A percentile compares a stretch with the other conserved stretches of the same genome.
phyloP scores from a whole-genome alignment of 192 early-diverging fungal species.

The Umbelopsis ramanniana region DNA sequence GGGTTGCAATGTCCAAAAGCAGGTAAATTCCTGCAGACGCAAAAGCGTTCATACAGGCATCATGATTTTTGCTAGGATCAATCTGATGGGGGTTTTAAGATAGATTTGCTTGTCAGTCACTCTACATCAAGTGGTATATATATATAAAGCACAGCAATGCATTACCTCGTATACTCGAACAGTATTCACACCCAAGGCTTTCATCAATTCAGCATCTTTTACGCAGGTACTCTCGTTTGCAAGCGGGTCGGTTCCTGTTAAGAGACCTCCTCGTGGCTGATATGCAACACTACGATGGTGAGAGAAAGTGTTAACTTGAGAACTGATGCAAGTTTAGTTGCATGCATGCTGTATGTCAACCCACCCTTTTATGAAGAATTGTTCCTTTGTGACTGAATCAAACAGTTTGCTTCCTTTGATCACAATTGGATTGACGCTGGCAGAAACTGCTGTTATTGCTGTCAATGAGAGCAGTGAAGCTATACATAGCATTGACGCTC shows the following conservation, averaged over 20 bases:
- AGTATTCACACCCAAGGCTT: conserved; percentile 69
- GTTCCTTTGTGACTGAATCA: conserved; percentile 69
- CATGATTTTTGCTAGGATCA: conserved; percentile 64
- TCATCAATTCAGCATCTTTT: conserved; percentile 67
- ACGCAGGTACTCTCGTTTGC: conserved; percentile 60
- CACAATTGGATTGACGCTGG: conserved; percentile 58
- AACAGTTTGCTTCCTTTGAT: conserved; percentile 77
- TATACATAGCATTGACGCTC: conserved; percentile 2
- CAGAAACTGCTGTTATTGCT: neutral
- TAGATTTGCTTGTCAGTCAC: neutral
- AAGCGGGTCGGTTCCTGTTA: conserved; percentile 60
- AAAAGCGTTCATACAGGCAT: conserved; percentile 73
- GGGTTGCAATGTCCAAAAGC: conserved; percentile 66
- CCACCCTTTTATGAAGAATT: conserved; percentile 76
- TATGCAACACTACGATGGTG: conserved; percentile 56
- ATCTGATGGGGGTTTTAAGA: conserved; percentile 31
- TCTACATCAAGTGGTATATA: too few relatives aligned
- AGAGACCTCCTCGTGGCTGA: conserved; percentile 60
- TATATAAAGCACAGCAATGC: neutral
- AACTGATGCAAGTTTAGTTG: neutral
- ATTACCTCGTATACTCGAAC: conserved; percentile 75
- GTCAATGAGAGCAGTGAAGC: neutral
- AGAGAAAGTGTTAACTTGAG: neutral
- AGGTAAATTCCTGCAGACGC: conserved; percentile 73
- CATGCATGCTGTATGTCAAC: neutral